Percentiles rank a stretch among this genome's conserved stretches.
phyloP scores from a whole-genome alignment of 2,329 filamentous ascomycete species.

The Hypomyces perniciosus region DNA sequence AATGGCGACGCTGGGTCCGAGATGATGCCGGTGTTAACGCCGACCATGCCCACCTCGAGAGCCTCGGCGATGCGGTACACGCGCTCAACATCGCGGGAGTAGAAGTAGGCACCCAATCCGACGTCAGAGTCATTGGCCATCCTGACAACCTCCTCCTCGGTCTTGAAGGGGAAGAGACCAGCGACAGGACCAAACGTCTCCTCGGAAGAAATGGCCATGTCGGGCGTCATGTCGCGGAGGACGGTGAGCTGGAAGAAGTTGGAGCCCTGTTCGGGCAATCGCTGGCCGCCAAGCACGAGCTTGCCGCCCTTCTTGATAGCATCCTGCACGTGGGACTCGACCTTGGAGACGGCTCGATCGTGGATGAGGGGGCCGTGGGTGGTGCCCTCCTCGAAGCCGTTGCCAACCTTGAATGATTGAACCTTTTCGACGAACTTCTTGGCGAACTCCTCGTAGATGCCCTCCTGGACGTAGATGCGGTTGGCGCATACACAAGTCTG shows the following conservation, averaged over 20 bases:
- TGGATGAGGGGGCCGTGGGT: slow-evolving; percentile 86
- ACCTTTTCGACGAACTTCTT: slow-evolving; percentile 65
- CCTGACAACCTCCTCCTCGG: slow-evolving; percentile 79
- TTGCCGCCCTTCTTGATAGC: slow-evolving; percentile 71
- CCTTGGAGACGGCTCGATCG: slow-evolving; percentile 72
- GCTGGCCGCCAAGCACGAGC: slow-evolving; percentile 69
- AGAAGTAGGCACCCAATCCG: slow-evolving; percentile 92
- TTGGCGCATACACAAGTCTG: slow-evolving; percentile 95
- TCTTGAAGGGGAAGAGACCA: slow-evolving; percentile 80
- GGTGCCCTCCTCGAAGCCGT: slow-evolving; percentile 62
- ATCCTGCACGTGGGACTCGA: slow-evolving; percentile 72
- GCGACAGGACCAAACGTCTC: slow-evolving; percentile 96
- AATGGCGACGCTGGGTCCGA: slow-evolving; percentile 58
- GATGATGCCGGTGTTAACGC: slow-evolving; percentile 69
- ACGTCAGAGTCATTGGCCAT: slow-evolving; percentile 79
- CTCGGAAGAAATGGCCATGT: slow-evolving; percentile 79
- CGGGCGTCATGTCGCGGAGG: slow-evolving; percentile 74
- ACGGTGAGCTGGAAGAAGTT: slow-evolving; percentile 93
- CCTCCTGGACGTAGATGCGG: slow-evolving; percentile 71
- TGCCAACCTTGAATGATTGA: slow-evolving; percentile 66
- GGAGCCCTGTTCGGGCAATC: slow-evolving; percentile 63
- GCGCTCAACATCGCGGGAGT: slow-evolving; percentile 58
- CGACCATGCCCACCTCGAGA: slow-evolving; percentile 82
- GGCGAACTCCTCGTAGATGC: slow-evolving; percentile 71
- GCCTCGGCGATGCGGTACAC: slow-evolving; percentile 59